Evolutionary conservation across 768 basidiomycete genomes (phyloP).

Genomic region (Lactarius sp.): DNA sequence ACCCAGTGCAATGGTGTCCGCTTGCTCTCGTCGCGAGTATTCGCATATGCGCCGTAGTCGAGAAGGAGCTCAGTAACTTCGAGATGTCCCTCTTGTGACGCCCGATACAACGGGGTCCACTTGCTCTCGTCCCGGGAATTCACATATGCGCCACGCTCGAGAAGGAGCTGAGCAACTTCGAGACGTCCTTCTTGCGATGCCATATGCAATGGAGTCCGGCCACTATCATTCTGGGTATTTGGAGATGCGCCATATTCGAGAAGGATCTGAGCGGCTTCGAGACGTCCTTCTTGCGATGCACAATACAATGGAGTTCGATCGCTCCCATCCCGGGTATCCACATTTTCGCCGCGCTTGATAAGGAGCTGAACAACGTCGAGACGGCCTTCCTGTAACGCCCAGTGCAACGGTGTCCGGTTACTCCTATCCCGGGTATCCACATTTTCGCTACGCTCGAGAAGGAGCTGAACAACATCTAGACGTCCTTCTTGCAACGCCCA

Average conservation of each 20-base stretch:
- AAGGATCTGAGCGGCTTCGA: background rate
- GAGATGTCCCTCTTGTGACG: too few relatives aligned
- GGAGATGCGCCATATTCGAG: background rate
- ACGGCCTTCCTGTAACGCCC: background rate
- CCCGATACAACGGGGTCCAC: too few relatives aligned
- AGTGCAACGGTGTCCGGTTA: background rate
- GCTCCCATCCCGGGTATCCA: background rate
- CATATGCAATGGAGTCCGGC: too few relatives aligned
- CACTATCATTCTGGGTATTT: background rate
- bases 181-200: too few relatives aligned
- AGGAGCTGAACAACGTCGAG: background rate
- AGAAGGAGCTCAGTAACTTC: too few relatives aligned
- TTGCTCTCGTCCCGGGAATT: too few relatives aligned
- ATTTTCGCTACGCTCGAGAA: background rate
- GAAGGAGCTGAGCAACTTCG: too few relatives aligned
- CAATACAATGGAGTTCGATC: background rate
- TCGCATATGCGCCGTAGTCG: too few relatives aligned
- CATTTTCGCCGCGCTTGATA: background rate
- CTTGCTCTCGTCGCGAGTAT: too few relatives aligned
- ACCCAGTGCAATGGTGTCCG: too few relatives aligned
- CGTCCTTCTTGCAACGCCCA: background rate
- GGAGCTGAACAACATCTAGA: background rate
- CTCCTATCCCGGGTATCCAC: background rate
- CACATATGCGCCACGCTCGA: background rate
- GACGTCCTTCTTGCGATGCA: background rate